Evolutionary conservation across 768 basidiomycete species (phyloP).

Genomic region (Leccinellum luteum): DNA sequence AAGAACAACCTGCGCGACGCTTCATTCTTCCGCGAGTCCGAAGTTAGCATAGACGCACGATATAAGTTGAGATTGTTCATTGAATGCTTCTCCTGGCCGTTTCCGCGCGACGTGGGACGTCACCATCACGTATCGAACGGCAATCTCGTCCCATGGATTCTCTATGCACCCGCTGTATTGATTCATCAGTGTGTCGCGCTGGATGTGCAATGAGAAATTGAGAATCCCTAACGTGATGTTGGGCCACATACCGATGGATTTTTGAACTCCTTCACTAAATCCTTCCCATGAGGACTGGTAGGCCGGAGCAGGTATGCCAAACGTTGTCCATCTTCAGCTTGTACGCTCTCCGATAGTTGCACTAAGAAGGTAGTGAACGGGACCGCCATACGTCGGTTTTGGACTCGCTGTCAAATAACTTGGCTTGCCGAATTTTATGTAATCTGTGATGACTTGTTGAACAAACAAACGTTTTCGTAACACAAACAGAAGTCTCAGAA

Average conservation of each 20-base stretch:
- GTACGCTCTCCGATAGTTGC: conserved; percentile 59
- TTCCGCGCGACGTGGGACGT: conserved; percentile 68
- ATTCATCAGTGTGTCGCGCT: conserved; percentile 19
- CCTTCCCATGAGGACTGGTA: conserved; percentile 74
- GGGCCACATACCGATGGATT: conserved; percentile 45
- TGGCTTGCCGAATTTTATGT: too few relatives aligned
- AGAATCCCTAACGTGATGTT: background rate
- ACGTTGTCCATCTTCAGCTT: conserved; percentile 62
- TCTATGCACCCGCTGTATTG: conserved; percentile 59
- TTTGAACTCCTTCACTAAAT: conserved; percentile 68
- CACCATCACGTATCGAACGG: conserved; percentile 77
- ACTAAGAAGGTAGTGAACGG: conserved; percentile 60
- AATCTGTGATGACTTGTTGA: too few relatives aligned
- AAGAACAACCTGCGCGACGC: conserved; percentile 58
- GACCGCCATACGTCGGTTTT: conserved; percentile 27
- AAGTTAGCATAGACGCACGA: conserved; percentile 50
- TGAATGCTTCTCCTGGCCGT: conserved; percentile 71
- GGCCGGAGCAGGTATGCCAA: conserved; percentile 75
- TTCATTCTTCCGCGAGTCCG: background rate
- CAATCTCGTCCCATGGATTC: conserved; percentile 83
- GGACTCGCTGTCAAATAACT: too few relatives aligned
- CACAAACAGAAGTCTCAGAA: too few relatives aligned
- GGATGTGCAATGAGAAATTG: conserved; percentile 30
- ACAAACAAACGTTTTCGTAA: too few relatives aligned
- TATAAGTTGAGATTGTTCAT: conserved; percentile 72